Evolutionary conservation across 164 flowering plant genomes (phyloP), one percentile per base, ranked within the genome.

Genomic region (Vitis labrusca): DNA sequence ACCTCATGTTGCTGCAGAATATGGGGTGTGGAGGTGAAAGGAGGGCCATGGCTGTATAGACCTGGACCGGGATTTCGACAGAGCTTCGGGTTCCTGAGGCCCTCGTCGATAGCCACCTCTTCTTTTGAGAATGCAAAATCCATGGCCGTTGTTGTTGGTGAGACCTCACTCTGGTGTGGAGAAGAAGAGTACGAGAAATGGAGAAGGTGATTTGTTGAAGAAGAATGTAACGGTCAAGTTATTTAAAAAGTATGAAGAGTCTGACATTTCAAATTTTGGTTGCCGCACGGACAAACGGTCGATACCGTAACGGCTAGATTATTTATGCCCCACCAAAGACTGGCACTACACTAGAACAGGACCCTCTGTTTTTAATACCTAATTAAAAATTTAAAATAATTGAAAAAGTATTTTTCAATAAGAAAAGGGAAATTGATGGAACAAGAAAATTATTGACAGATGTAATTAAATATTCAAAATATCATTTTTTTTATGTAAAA

Each of bases 31-130:
- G 79, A 91, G 53, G 94, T 80, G 78, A 81, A 88, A 59, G 98
- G 98, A 76, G 97, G 97, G 50, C 94, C 97, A 70, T 66, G 75
- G 59, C 29, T 67, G 85, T 83, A 87, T 8, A 82, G 85, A 52
- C 81, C 71, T 56, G 78, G 67, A 47, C 70, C 37, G 64, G 77
- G 77, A 60, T 88, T 87, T 50, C 87, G 79, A 69, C 96, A 88
- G 65, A 94, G 83, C 83, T 77, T 88, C 0, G 98, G 98, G 86
- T 82, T 86, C 16, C 98, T 97, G 48, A 89, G 79, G 32, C 74
- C 79, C 71, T 86, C 80, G 50, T 89, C 91, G 30, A 94, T 67
- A 6, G 37, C 79, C 87, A 90, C 68, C 5, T 94, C 97, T 48
- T 89, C 97, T 8, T 82, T 86, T 1, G 81, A 64, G 77, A 91